Evolutionary conservation across 768 basidiomycete species (phyloP), one percentile per base, ranked within the genome.

Genomic region (Paxillus involutus): DNA sequence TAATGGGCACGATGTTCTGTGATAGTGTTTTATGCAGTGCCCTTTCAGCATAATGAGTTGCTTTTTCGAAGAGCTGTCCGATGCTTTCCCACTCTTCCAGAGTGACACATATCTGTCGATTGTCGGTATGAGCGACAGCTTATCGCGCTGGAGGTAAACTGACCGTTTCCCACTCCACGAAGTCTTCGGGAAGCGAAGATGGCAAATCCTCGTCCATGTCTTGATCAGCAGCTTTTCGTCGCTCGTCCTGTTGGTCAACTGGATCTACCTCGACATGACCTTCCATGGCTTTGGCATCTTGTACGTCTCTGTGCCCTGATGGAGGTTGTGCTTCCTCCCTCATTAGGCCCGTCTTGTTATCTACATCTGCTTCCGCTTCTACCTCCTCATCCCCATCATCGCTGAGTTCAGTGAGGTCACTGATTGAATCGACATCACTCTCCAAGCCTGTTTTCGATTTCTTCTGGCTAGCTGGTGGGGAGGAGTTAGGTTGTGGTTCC

Each of bases 81-180:
- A 94, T 81, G 46, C 80, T 79, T 59, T 93, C 87, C 94, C 94
- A 98, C 59, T 98, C 93, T 12, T 80, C 75, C 3, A 93, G 77
- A 14, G 88, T 89, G 6, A 86, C 82, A 63, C 91, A 94, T 58
- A 95, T 83, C 93, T 95, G 57, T 19, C 44, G 29, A 35, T 19
- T 12, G 29, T 30, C 24, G 16, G n/a, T 4, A 14, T 57, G 19
- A 43, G 44, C 37, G 21, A 16, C 8, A 8, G 4, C 13, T 12
- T 3, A 33, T 37, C 40, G 12, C 3, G 14, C 36, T 7, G 6
- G n/a, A 44, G 40, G 47, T 39, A 48, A 33, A 75, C 84, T 63
- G 55, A 93, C 94, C 62, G 89, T 89, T 75, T 96, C 91, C 94
- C 95, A 98, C 70, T 96, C 94, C 39, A 91, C 68, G 61, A 90